Base-by-base conservation (phyloP, 2,329 filamentous ascomycete species). In the Aspergillus sergii region DNA sequence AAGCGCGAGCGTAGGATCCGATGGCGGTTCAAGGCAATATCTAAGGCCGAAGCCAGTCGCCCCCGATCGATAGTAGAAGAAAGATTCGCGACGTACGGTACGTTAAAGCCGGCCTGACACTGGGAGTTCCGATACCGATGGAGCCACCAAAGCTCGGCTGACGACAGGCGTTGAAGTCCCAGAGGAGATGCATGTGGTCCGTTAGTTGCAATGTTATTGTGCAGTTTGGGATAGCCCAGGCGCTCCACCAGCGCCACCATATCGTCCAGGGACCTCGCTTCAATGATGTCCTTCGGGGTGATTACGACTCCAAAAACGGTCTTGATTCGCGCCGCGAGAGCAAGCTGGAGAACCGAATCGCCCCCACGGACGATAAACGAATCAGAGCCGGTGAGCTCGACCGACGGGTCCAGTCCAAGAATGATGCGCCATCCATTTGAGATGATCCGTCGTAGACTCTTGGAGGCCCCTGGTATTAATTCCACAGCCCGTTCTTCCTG, bases 151-250 rank as follows among this genome's bases (percentile, higher is more conserved):
- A 12, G 12, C 16, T 41, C 36, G 12, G 36, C 36, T 0, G 36
- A 41, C 14, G 36, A 41, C 2, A 41, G 36, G 14, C 16, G 36
- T 8, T 12, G 1, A 3, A 19, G 6, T 14, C 36, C 36, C 12
- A 41, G 36, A 41, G 36, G 36, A 12, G 12, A 19, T 8, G 16
- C 1, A 2, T 12, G 10, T 1, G 3, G 36, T 41, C 36, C 14
- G 2, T 12, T 1, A 41, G 12, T 41, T 19, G 16, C 1, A 14
- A 12, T 41, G 14, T 1, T 14, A 1, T 12, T 14, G 16, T 1
- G 3, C 5, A 14, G 5, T 1, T 0, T 19, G 12, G 10, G 1
- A 41, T 12, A 1, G 12, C 5, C 4, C 36, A 12, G 3, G 12
- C 16, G 12, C 36, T 41, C 36, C 4, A 41, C 16, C 11, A 41